Percentiles rank a stretch among this genome's conserved stretches.
Conservation (phyloP, 257 asterid species). For the Asclepias syriaca region DNA sequence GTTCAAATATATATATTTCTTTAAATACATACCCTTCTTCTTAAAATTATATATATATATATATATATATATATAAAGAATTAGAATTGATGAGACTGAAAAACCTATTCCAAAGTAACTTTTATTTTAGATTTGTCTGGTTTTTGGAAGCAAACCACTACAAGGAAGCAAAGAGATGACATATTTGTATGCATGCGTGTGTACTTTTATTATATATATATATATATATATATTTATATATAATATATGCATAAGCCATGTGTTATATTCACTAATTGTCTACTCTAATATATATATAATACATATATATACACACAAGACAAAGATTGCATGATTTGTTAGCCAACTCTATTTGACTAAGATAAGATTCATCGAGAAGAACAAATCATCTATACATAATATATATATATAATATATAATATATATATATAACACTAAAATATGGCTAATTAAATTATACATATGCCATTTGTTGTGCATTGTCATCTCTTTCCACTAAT, state of each 20-base stretch:
- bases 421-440: too few species aligned
- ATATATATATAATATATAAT: too few species aligned
- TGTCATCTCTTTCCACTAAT: slow-evolving; percentile 7
- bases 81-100: neutral
- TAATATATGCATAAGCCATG: neutral
- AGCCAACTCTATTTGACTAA: slow-evolving; percentile 48
- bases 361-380: slow-evolving; percentile 12
- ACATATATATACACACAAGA: neutral
- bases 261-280: slow-evolving; percentile 12
- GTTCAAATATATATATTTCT: too few species aligned
- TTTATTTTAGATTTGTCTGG: neutral
- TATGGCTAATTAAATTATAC: neutral
- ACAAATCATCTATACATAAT: slow-evolving; percentile 5
- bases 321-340: slow-evolving; percentile 3
- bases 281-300: neutral
- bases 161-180: neutral
- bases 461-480: neutral
- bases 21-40: too few species aligned
- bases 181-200: neutral
- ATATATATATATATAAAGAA: neutral
- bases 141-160: neutral
- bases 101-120: neutral
- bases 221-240: too few species aligned
- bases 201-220: neutral
- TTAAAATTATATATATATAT: too few species aligned